Evolutionary conservation across 1,139 yeast genomes (phyloP), one percentile per base, ranked within the genome.

Genomic region (Geotrichum histeridarum): DNA sequence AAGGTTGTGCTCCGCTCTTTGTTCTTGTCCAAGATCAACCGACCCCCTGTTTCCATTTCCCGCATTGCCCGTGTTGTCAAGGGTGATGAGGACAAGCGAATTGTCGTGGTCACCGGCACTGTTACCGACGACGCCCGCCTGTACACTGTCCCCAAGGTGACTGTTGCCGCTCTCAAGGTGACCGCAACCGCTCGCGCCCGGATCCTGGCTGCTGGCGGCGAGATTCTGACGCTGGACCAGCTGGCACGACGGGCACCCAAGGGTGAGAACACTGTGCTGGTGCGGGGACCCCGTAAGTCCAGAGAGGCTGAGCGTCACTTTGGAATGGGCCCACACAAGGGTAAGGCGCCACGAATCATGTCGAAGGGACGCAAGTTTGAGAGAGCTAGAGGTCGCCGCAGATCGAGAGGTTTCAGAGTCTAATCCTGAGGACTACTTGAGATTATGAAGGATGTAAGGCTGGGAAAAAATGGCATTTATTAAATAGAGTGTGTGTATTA

Each of bases 251-350:
- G 96, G 81, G 93, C 98, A 76, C 99, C 99, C 78, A 90, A 91
- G 79, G 99, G 99, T 79, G 88, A 89, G 79, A 93, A 94, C 95
- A 91, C 99, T 68, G 79, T 93, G 78, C 80, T 93, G 74, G 82
- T 93, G 75, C 90, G 98, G 83, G 99, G 99, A 76, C 95, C 98
- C 81, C 89, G 97, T 86, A 83, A 80, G 80, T 74, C 95, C 77
- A 89, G 99, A 84, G 98, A 93, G 83, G 96, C 99, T 71, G 98
- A 89, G 72, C 89, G 98, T 84, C 99, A 93, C 87, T 94, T 94
- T 75, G 99, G 99, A 78, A 76, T 93, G 79, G 99, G 99, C 81
- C 99, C 99, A 73, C 98, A 94, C 95, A 87, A 88, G 84, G 81
- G 84, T 81, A 94, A 93, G 88, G 99, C 98, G 73, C 99, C 99